Conservation (phyloP, 2,329 filamentous ascomycete genomes). For the Ophiostoma angusticollis region DNA sequence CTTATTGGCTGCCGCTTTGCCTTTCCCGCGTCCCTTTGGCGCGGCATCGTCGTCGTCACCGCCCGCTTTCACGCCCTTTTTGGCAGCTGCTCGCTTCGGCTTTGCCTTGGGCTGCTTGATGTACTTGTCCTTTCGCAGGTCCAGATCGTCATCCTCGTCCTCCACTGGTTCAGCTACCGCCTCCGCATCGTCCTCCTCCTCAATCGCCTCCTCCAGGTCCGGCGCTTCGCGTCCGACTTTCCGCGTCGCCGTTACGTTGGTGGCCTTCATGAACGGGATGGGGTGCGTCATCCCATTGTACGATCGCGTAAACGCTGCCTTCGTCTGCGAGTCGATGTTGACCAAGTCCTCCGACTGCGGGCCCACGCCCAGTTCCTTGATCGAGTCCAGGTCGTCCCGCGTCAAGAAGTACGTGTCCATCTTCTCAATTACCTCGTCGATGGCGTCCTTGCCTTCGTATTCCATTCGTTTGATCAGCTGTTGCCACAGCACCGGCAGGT, state of each 20-base stretch:
- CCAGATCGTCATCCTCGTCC: slow-evolving; percentile 60
- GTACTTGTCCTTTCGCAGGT: slow-evolving; percentile 90
- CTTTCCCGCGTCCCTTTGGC: slow-evolving; percentile 31
- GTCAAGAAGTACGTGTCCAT: slow-evolving; percentile 98
- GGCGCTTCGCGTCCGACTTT: slow-evolving; percentile 63
- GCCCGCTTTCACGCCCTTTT: slow-evolving; percentile 32
- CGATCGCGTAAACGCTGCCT: slow-evolving; percentile 77
- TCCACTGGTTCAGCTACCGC: slow-evolving; percentile 44
- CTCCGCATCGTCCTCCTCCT: slow-evolving; percentile 79
- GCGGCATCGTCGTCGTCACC: slow-evolving; percentile 34
- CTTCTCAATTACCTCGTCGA: slow-evolving; percentile 73
- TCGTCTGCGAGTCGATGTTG: slow-evolving; percentile 73
- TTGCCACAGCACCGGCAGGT: slow-evolving; percentile 78
- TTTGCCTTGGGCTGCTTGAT: slow-evolving; percentile 81
- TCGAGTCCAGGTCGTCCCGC: slow-evolving; percentile 84
- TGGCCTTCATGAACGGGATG: slow-evolving; percentile 92
- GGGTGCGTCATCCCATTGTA: slow-evolving; percentile 83
- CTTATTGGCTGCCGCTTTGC: slow-evolving; percentile 37
- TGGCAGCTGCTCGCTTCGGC: slow-evolving; percentile 18
- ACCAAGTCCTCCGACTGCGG: slow-evolving; percentile 63
- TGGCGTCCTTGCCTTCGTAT: slow-evolving; percentile 65
- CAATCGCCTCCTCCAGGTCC: slow-evolving; percentile 90
- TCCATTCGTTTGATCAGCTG: slow-evolving; percentile 63
- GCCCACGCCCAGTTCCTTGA: slow-evolving; percentile 82
- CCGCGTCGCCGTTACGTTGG: slow-evolving; percentile 59